Evolutionary conservation across 345 rosid genomes (phyloP), one percentile per base, ranked within the genome.

Genomic region (Conringia planisiliqua): DNA sequence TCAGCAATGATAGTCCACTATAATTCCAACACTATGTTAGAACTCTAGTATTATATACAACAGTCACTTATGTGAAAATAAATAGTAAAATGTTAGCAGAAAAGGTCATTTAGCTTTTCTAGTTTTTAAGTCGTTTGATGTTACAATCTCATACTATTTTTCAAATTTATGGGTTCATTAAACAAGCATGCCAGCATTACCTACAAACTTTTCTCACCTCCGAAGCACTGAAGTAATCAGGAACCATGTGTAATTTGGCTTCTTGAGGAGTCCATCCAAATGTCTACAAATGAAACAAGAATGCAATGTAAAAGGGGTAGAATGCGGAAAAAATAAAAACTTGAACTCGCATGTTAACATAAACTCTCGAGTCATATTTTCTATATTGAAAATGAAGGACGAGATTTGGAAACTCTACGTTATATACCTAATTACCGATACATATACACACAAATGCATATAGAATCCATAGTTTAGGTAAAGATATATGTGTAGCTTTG

Each of bases 211-310:
- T 66, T 47, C 83, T 88, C 73, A 90, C 99, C 88, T 96, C 99
- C 51, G 93, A 83, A 71, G 83, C 74, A 70, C 88, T 88, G 87
- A 96, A 96, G 83, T 87, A 88, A 84, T 92, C 91, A 32, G 86
- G 63, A 83, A 92, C 94, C 99, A 89, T 86, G 78, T 96, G 97
- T 86, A 90, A 62, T 80, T 87, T 89, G 78, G 97, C 98, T 85
- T 92, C 96, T 81, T 88, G 88, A 47, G 93, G 88, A 78, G 86
- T 82, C 99, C 99, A 96, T 39, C 93, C 97, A 87, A 90, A 96
- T 56, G 84, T 78, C 98, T 96, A 80, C 77, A 78, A 44, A 77
- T 65, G 50, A 68, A 74, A 72, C 46, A 78, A 79, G 33, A 33
- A 33, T 26, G 46, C 1, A 58, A 60, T 2, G n/a, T 39, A 8